phyloP scores from a whole-genome alignment of 1,284 basidiomycete genomes.

The Limonomyces culmigenus region DNA sequence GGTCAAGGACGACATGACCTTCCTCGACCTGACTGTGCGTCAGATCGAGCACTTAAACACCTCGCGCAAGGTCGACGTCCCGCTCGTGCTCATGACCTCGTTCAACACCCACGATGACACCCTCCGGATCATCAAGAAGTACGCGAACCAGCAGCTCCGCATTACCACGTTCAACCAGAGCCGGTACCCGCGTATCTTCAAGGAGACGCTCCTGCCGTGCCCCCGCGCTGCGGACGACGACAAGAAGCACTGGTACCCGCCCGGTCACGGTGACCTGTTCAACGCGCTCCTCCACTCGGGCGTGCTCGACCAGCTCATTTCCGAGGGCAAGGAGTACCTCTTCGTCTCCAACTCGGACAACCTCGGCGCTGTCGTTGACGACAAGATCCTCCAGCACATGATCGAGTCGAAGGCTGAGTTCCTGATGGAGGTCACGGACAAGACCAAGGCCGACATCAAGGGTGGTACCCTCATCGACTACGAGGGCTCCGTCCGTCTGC shows the following conservation, averaged over 20 bases:
- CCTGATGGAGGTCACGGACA: constrained; percentile 99
- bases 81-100: constrained; percentile 98
- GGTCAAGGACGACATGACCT: constrained; percentile 97
- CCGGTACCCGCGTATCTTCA: constrained; percentile 93
- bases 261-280: constrained; percentile 96
- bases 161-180: constrained; percentile 98
- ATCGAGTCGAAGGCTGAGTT: constrained; percentile 79
- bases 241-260: constrained; percentile 97
- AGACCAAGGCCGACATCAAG: constrained; percentile 99
- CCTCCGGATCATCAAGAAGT: constrained; percentile 97
- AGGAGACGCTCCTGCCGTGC: constrained; percentile 85
- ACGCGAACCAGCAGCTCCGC: constrained; percentile 93
- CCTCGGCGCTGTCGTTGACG: constrained; percentile 88
- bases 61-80: constrained; percentile 64
- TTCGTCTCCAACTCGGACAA: constrained; percentile 99
- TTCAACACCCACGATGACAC: constrained; percentile 99
- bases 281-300: constrained; percentile 91
- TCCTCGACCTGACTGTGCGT: constrained; percentile 92
- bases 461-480: constrained; percentile 98
- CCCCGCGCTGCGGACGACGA: constrained; percentile 78
- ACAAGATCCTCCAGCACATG: constrained; percentile 81
- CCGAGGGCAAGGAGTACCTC: constrained; percentile 96
- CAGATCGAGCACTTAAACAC: constrained; percentile 90
- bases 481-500: constrained; percentile 83
- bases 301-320: constrained; percentile 86